These are phyloP conservation scores for Trichocomaceae sp. DNA, from an alignment of 2,329 filamentous ascomycete species.

Conservation along the genomic window DNA sequence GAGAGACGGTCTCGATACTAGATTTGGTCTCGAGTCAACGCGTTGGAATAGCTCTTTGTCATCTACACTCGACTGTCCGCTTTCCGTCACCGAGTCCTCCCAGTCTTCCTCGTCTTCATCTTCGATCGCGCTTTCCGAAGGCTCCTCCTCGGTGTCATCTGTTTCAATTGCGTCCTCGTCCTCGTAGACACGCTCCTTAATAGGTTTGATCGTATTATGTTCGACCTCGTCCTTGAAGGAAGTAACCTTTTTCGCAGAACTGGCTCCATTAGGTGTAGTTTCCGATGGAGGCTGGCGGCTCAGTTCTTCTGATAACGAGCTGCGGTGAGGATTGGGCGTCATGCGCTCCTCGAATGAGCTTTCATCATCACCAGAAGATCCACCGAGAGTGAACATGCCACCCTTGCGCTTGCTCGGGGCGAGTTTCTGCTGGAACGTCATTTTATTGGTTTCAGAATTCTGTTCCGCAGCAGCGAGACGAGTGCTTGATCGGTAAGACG, in stretches of 20 bases:
- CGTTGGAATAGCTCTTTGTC: conserved; percentile 78
- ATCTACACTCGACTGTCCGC: conserved; percentile 73
- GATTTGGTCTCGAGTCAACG: conserved; percentile 78
- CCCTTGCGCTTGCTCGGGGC: conserved; percentile 57
- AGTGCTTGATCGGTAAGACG: conserved; percentile 58
- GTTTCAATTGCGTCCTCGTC: conserved; percentile 56
- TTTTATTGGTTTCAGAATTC: conserved; percentile 37
- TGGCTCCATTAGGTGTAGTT: conserved; percentile 9
- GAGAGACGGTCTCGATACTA: conserved; percentile 78
- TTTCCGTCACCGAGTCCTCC: conserved; percentile 68
- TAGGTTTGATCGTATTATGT: conserved; percentile 59
- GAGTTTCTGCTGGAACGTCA: conserved; percentile 42
- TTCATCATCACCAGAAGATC: conserved; percentile 78
- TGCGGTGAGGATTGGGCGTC: conserved; percentile 44
- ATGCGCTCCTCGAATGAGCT: conserved; percentile 64
- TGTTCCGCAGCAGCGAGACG: conserved; percentile 45
- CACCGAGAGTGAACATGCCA: conserved; percentile 64
- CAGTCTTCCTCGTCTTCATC: conserved; percentile 59
- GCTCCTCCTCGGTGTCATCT: conserved; percentile 45
- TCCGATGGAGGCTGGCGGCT: conserved; percentile 33
- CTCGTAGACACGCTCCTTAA: conserved; percentile 48
- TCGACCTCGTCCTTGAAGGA: conserved; percentile 74
- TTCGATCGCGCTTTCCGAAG: conserved; percentile 77
- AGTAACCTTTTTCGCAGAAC: conserved; percentile 63
- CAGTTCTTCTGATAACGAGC: conserved; percentile 50